These are phyloP conservation scores for Podila epigama DNA, from an alignment of 192 early-diverging fungal genomes.

Conservation along the genomic window DNA sequence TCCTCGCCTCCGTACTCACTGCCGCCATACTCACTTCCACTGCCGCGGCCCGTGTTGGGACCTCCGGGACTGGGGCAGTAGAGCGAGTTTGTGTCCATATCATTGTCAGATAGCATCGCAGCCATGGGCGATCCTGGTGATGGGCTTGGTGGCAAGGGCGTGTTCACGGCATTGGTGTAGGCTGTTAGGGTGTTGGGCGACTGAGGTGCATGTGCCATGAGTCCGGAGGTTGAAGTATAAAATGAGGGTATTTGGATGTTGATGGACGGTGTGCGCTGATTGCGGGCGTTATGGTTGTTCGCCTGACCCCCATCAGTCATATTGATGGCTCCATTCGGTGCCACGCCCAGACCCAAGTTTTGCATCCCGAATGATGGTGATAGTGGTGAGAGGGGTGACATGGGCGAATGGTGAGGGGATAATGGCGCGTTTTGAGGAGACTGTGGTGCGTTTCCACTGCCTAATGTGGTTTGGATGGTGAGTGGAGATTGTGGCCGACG, in stretches of 20 bases:
- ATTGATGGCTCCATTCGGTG: conserved; percentile 11
- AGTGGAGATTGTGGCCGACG: conserved; percentile 46
- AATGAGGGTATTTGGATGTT: conserved; percentile 47
- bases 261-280: conserved; percentile 31
- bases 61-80: conserved; percentile 51
- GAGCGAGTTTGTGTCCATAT: conserved; percentile 55
- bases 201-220: conserved; percentile 42
- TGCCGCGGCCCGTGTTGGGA: conserved; percentile 18
- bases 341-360: conserved; percentile 40
- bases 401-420: conserved; percentile 43
- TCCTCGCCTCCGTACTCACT: conserved; percentile 47
- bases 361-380: conserved; percentile 40
- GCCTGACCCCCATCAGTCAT: conserved; percentile 13
- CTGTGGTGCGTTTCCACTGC: conserved; percentile 20
- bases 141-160: conserved; percentile 61
- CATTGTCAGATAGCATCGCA: conserved; percentile 50
- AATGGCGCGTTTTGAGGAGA: conserved; percentile 23
- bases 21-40: conserved; percentile 39
- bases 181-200: conserved; percentile 54
- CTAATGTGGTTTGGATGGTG: conserved; percentile 49
- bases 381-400: conserved; percentile 25
- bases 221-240: conserved; percentile 17
- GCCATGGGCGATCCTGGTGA: conserved; percentile 54
- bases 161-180: conserved; percentile 60
- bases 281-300: not conserved